phyloP scores from a whole-genome alignment of 176 grass and related monocot genomes.

The Aechmea fasciata region DNA sequence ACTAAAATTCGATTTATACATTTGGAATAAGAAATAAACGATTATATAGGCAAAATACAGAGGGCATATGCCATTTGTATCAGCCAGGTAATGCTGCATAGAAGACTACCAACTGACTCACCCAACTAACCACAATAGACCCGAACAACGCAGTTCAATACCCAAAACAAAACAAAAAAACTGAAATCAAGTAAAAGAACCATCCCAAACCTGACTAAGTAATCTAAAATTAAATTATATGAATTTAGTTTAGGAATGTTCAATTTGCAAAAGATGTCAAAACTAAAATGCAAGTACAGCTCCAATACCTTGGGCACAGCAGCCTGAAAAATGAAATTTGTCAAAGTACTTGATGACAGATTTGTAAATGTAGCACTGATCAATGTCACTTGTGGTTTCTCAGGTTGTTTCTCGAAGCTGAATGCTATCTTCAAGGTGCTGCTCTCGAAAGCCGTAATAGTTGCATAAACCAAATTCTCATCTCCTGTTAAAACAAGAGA shows the following conservation, averaged over 20 bases:
- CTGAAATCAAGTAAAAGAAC: too few species aligned
- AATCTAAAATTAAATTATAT: neutral
- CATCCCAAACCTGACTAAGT: too few species aligned
- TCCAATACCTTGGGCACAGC: conserved; percentile 86
- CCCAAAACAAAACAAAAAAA: too few species aligned
- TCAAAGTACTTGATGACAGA: conserved; percentile 60
- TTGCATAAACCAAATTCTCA: conserved; percentile 35
- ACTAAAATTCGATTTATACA: too few species aligned
- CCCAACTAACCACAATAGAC: too few species aligned
- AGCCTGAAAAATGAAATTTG: conserved; percentile 92
- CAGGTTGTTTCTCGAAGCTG: conserved; percentile 67
- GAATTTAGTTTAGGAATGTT: neutral
- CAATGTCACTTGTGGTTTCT: conserved; percentile 66
- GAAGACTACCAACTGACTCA: too few species aligned
- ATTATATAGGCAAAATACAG: too few species aligned
- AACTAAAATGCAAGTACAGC: neutral
- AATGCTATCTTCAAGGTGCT: conserved; percentile 69
- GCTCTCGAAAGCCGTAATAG: conserved; percentile 87
- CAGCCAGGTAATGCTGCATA: too few species aligned
- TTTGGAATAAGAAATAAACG: too few species aligned
- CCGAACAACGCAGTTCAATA: too few species aligned
- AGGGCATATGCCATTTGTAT: too few species aligned
- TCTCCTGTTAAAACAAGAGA: conserved; percentile 31
- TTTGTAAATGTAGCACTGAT: conserved; percentile 75
- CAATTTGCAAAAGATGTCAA: neutral